Evolutionary conservation across 345 rosid species (phyloP).

Genomic region (Xanthoceras sorbifolium): DNA sequence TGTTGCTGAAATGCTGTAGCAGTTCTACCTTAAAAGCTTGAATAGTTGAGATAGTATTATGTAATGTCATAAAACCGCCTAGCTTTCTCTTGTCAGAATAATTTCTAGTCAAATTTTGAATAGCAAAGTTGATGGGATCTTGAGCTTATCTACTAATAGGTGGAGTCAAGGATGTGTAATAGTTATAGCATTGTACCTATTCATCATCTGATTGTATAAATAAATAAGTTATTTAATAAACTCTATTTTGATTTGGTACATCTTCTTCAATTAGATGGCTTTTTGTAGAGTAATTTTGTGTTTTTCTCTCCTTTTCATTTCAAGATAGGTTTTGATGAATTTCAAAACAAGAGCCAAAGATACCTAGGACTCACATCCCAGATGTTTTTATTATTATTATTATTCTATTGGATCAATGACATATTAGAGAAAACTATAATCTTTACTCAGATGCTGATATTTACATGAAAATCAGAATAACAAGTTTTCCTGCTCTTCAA

Average conservation of each 20-base stretch:
- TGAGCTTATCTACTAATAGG: not conserved
- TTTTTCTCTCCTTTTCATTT: not conserved
- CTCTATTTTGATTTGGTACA: not conserved
- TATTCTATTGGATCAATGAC: not conserved
- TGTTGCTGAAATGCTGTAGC: not conserved
- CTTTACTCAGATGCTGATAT: slow-evolving; percentile 2
- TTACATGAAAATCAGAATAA: not conserved
- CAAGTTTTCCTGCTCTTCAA: not conserved
- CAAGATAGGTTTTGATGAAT: not conserved
- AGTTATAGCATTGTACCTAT: not conserved
- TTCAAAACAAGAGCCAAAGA: not conserved
- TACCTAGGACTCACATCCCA: not conserved
- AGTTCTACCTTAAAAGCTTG: not conserved
- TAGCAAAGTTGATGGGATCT: not conserved
- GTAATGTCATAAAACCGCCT: not conserved
- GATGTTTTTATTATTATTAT: too few species aligned
- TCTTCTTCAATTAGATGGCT: not conserved
- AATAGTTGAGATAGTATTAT: not conserved
- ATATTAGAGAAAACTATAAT: not conserved
- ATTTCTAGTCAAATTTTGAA: not conserved
- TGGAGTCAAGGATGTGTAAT: not conserved
- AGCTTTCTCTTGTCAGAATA: not conserved
- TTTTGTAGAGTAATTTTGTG: not conserved
- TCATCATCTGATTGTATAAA: slow-evolving; percentile 5
- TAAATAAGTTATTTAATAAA: slow-evolving; percentile 7